These are phyloP conservation scores for Mortierella sp. DNA, from an alignment of 371 early-diverging fungal genomes.

Conservation along the genomic window DNA sequence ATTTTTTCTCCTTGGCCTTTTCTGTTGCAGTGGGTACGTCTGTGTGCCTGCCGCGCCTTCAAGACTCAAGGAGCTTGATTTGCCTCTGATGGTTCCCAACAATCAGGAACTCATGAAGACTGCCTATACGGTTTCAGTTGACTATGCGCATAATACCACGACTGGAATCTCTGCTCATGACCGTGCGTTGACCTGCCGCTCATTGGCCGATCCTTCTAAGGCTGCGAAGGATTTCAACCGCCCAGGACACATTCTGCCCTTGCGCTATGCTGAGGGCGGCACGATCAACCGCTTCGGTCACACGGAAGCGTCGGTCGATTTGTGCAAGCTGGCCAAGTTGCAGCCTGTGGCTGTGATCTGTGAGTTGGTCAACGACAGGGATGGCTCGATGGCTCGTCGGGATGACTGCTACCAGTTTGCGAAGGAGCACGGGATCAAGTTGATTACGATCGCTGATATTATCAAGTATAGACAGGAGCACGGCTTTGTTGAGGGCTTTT, in stretches of 20 bases:
- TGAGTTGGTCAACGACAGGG: conserved; percentile 89
- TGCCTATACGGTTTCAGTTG: conserved; percentile 93
- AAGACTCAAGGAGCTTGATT: conserved; percentile 80
- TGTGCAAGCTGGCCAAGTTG: conserved; percentile 86
- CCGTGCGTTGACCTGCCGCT: conserved; percentile 82
- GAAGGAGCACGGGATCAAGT: conserved; percentile 80
- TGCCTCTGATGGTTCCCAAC: conserved; percentile 94
- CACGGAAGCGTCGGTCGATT: conserved; percentile 94
- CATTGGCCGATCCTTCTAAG: conserved; percentile 79
- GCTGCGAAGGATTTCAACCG: conserved; percentile 79
- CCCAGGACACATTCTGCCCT: conserved; percentile 96
- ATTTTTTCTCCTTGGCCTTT: background rate
- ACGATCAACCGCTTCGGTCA: conserved; percentile 90
- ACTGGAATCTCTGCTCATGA: conserved; percentile 97
- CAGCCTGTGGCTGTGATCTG: conserved; percentile 90
- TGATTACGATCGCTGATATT: conserved; percentile 91
- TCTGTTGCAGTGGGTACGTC: conserved; percentile 81
- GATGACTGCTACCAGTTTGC: conserved; percentile 92
- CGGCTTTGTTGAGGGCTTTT: conserved; percentile 43
- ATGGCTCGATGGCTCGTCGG: conserved; percentile 94
- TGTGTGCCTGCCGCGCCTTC: conserved; percentile 87
- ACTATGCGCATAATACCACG: conserved; percentile 84
- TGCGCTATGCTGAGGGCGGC: conserved; percentile 84
- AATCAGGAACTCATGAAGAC: conserved; percentile 92
- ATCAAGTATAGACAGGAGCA: conserved; percentile 70